Percentiles rank a stretch among this genome's conserved stretches.
Conservation (phyloP, 2,329 filamentous ascomycete genomes). For the Tolypocladium tundrense region DNA sequence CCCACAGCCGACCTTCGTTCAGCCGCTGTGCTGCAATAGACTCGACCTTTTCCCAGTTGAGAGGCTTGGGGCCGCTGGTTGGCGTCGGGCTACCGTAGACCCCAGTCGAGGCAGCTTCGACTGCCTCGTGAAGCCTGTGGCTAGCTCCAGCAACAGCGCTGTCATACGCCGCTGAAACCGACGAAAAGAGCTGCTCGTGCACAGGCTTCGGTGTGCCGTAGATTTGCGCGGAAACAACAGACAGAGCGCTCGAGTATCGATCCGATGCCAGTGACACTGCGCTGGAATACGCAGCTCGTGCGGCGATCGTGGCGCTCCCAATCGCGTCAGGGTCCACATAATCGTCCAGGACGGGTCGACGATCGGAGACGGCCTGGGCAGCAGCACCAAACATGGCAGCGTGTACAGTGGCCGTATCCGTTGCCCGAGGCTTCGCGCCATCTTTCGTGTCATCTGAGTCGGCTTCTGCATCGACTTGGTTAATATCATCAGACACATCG, state of each 20-base stretch:
- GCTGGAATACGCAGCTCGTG: slow-evolving; percentile 50
- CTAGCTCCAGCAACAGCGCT: slow-evolving; percentile 53
- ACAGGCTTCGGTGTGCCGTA: slow-evolving; percentile 59
- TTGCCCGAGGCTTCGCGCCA: slow-evolving; percentile 8
- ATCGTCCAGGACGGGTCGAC: slow-evolving; percentile 36
- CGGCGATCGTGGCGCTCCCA: slow-evolving; percentile 30
- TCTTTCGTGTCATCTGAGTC: slow-evolving; percentile 13
- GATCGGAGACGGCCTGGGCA: slow-evolving; percentile 37
- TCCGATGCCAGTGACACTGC: slow-evolving; percentile 57
- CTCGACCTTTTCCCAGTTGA: slow-evolving; percentile 40
- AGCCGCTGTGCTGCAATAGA: slow-evolving; percentile 62
- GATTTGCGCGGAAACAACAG: slow-evolving; percentile 55
- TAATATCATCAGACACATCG: background rate
- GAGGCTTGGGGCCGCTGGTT: slow-evolving; percentile 26
- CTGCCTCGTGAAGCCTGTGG: slow-evolving; percentile 43
- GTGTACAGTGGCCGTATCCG: slow-evolving; percentile 27
- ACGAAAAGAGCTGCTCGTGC: slow-evolving; percentile 59
- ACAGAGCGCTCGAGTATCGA: slow-evolving; percentile 58
- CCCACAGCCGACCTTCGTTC: slow-evolving; percentile 58
- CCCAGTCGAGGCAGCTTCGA: slow-evolving; percentile 40
- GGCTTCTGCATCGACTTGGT: slow-evolving; percentile 8
- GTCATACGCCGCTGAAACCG: slow-evolving; percentile 59
- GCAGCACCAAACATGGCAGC: slow-evolving; percentile 39
- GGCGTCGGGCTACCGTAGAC: slow-evolving; percentile 37
- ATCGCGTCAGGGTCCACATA: slow-evolving; percentile 24